phyloP scores from a whole-genome alignment of 495 filamentous ascomycete genomes.

The Talaromyces borbonicus region DNA sequence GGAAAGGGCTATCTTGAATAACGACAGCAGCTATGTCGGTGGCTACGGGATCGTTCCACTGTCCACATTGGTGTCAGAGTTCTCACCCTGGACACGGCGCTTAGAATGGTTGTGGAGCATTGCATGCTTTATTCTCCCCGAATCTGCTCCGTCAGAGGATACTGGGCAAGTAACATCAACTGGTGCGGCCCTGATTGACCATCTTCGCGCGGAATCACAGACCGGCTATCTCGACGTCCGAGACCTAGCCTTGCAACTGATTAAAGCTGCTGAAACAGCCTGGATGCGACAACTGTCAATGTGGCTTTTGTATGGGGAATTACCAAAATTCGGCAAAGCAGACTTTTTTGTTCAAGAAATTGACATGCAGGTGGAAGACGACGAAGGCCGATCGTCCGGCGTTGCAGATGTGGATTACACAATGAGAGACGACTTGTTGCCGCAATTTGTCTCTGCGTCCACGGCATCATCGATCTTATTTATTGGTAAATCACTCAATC shows the following conservation, averaged over 20 bases:
- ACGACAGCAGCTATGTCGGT: slow-evolving; percentile 66
- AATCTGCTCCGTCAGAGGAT: slow-evolving; percentile 17
- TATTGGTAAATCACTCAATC: slow-evolving; percentile 79
- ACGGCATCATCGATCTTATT: slow-evolving; percentile 81
- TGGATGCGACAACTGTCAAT: slow-evolving; percentile 85
- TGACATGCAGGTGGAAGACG: slow-evolving; percentile 25
- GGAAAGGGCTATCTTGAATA: slow-evolving; percentile 62
- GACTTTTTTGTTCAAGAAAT: slow-evolving; percentile 71
- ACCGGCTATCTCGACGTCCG: slow-evolving; percentile 89
- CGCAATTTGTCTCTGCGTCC: slow-evolving; percentile 63
- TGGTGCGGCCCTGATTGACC: slow-evolving; percentile 66
- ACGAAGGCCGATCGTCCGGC: slow-evolving; percentile 19
- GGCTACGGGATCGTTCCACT: slow-evolving; percentile 89
- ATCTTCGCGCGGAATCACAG: slow-evolving; percentile 58
- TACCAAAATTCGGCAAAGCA: slow-evolving; percentile 58
- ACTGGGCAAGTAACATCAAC: slow-evolving; percentile 25
- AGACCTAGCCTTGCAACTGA: slow-evolving; percentile 56
- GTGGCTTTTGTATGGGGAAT: slow-evolving; percentile 80
- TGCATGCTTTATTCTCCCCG: slow-evolving; percentile 50
- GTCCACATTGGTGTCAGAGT: slow-evolving; percentile 71
- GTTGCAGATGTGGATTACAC: slow-evolving; percentile 37
- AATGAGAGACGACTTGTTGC: slow-evolving; percentile 48
- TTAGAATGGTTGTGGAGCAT: slow-evolving; percentile 83
- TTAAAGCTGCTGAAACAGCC: slow-evolving; percentile 70
- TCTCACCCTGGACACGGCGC: slow-evolving; percentile 71